Percentiles rank a stretch among this genome's conserved stretches.
phyloP scores from a whole-genome alignment of 495 filamentous ascomycete genomes.

The Xylaria bambusicola region DNA sequence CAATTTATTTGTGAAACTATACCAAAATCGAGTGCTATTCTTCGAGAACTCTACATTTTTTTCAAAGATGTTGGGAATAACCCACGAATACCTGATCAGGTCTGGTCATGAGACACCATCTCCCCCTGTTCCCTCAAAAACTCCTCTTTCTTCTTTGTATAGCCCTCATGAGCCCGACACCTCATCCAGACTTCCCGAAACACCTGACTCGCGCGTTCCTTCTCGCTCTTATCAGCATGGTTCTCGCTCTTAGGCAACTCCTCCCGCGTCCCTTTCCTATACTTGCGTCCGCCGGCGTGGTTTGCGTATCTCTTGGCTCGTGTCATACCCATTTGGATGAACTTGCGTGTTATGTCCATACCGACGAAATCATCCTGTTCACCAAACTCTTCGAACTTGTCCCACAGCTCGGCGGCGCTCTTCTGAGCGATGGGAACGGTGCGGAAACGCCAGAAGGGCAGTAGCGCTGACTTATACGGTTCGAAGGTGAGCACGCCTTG shows the following conservation, averaged over 20 bases:
- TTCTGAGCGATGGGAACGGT: conserved; percentile 43
- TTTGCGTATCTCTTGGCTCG: conserved; percentile 53
- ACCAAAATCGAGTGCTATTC: background rate
- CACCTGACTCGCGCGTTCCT: conserved; percentile 27
- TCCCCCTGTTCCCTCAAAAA: conserved; percentile 43
- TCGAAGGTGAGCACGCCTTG: conserved; percentile 55
- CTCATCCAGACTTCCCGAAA: conserved; percentile 40
- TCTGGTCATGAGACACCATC: conserved; percentile 29
- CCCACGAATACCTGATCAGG: background rate
- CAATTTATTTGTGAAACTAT: conserved; percentile 2
- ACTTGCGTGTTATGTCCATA: conserved; percentile 56
- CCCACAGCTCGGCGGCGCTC: conserved; percentile 41
- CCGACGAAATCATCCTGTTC: conserved; percentile 52
- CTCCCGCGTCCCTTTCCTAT: conserved; percentile 25
- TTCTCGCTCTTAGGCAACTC: conserved; percentile 30
- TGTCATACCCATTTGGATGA: conserved; percentile 60
- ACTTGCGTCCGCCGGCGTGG: conserved; percentile 52
- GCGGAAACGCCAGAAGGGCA: conserved; percentile 54
- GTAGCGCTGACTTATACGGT: conserved; percentile 54
- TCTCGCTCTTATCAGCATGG: conserved; percentile 28
- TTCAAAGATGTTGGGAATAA: no score
- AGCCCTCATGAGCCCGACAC: conserved; percentile 43
- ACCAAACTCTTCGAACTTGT: conserved; percentile 44
- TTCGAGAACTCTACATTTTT: no score
- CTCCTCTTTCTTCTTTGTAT: conserved; percentile 39